Evolutionary conservation across 805 yeast genomes (phyloP), one percentile per base, ranked within the genome.

Genomic region (Saccharomycopsis sp.): DNA sequence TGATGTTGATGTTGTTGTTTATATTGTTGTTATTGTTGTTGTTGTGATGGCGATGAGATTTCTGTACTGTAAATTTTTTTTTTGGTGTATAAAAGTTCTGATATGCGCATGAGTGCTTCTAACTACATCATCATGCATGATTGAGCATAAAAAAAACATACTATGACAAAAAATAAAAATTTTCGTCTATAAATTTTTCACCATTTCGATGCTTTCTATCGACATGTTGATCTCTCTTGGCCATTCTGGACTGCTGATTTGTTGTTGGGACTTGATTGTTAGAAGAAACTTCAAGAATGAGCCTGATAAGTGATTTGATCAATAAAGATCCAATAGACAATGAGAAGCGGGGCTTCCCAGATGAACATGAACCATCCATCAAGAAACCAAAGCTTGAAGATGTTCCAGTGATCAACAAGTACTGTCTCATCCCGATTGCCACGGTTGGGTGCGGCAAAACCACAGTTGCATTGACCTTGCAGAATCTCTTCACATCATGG

Each of bases 371-470:
- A 18, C 34, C 53, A 29, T 34, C 24, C 12, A 24, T 4, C 7
- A 52, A 52, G n/a, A 20, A 24, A 15, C 29, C 55, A 3, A 37
- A 41, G 20, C 18, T 52, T 3, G 52, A 52, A 23, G 24, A 15
- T 14, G 68, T 71, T 2, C 73, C 72, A 44, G 70, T 68, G 52
- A 55, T 70, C 1, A 72, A 76, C 2, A 84, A 84, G 63, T 86
- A 81, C 66, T 78, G 89, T 0, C 65, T 94, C 2, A 80, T 90
- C 1, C 92, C 98, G 0, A 82, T 91, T 2, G 91, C 97, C 0
- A 90, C 96, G 0, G 80, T 92, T 55, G 98, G 98, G 0, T 89
- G 97, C 70, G 99, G 99, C 5, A 94, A 94, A 67, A 91, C 97
- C 0, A 90, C 97, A 0, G 80, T 88, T 0, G 81, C 88, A 3